Base-by-base conservation (phyloP, 371 early-diverging fungal genomes). In the Lichtheimia ornata region DNA sequence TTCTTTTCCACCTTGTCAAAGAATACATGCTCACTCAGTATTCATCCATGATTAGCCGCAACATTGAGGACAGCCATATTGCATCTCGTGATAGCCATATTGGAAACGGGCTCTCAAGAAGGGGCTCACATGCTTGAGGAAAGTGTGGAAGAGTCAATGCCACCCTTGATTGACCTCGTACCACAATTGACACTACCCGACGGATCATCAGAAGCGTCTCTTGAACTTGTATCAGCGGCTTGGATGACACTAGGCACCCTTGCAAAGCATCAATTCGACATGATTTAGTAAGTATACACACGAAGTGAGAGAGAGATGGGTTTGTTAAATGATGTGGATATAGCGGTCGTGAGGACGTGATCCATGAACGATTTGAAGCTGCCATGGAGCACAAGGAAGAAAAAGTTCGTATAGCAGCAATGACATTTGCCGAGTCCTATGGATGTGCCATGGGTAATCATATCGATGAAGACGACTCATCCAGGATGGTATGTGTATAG, bases 351-450 rank as follows among this genome's bases (percentile, higher is more conserved):
- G 73, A 69, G 71, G 18, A 62, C 3, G 53, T 58, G 24, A 52
- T 70, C 0, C 20, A 51, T 13, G 17, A 28, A 2, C 20, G 20
- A 5, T 66, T 66, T 40, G 58, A 62, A 45, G 55, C 56, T 9
- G 40, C 59, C 40, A n/a, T 70, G 27, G 40, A 49, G 1, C 56
- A 72, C 54, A 17, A 50, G n/a, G 66, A 74, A 53, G 59, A 59
- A 17, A 50, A 60, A 14, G 30, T 72, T 5, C 63, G 72, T 4
- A 64, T 71, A 3, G 77, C 71, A 4, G 69, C 73, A 12, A 44
- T 77, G 5, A 77, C 72, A 50, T 73, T 78, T 54, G 57, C 70
- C 0, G 83, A 80, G 50, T 55, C 71, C 0, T 83, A 71, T 70
- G 71, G 77, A 2, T 66, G 54, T 55, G 67, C 74, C 12, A 76